phyloP scores from a whole-genome alignment of 208 protist species.

The Trypanosoma vivax region DNA sequence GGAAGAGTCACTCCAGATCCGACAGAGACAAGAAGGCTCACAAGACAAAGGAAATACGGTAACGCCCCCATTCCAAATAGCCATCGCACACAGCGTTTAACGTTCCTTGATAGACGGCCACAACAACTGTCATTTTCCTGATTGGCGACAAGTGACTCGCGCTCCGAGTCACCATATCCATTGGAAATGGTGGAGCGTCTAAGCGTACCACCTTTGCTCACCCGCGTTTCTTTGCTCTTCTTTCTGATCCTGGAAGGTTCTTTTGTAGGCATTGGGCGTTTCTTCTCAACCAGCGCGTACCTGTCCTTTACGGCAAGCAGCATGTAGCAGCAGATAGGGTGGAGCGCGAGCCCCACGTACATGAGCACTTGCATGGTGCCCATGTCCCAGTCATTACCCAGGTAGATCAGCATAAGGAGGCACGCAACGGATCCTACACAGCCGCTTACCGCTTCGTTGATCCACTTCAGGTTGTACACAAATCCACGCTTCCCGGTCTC shows the following conservation, averaged over 20 bases:
- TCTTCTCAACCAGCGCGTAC: constrained; percentile 13
- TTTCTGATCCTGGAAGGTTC: too few species aligned
- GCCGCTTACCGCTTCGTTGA: constrained; percentile 47
- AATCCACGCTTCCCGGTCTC: constrained; percentile 22
- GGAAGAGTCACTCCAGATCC: constrained; percentile 58
- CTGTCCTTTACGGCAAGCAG: constrained; percentile 25
- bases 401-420: constrained; percentile 24
- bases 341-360: constrained; percentile 21
- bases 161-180: too few species aligned
- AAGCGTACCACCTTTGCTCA: too few species aligned
- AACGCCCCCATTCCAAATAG: constrained; percentile 18
- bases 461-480: constrained; percentile 71
- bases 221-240: too few species aligned
- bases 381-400: constrained; percentile 37
- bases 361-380: constrained; percentile 22
- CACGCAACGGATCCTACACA: constrained; percentile 35
- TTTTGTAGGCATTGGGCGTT: too few species aligned
- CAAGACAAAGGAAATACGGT: constrained; percentile 44
- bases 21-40: constrained; percentile 38
- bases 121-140: background rate
- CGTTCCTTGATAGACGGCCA: background rate
- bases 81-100: background rate
- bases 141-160: background rate
- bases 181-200: too few species aligned
- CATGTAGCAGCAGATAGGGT: constrained; percentile 14